Evolutionary conservation across 2,329 filamentous ascomycete genomes (phyloP), one percentile per base, ranked within the genome.

Genomic region (Periglandula ipomoeae): DNA sequence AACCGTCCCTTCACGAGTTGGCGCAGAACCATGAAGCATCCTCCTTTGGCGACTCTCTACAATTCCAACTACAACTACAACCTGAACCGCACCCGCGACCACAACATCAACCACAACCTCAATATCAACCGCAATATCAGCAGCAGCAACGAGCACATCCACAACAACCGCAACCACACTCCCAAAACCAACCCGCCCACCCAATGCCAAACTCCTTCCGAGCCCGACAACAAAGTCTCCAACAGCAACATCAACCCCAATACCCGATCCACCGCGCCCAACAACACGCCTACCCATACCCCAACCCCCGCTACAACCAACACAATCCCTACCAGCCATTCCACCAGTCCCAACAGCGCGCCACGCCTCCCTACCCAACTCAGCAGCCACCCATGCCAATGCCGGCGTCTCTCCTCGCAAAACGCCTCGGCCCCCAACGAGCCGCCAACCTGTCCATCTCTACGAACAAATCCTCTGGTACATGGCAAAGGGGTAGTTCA

Each of bases 391-490:
- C 35, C 35, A 19, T 17, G 5, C 35, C 35, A 17, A 30, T n/a
- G n/a, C 46, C 52, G 47, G 46, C 51, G 39, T 69, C 72, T 4
- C 69, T 79, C 26, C 69, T 79, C 8, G 70, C 74, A 20, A 79
- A 79, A 58, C 69, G 76, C 4, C 59, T 78, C 19, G 75, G 76
- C 6, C 65, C 62, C 23, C 70, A 74, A 46, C 71, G 70, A 48
- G 76, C 75, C 0, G 71, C 71, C 2, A 65, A 69, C 42, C 68
- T 81, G 54, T 58, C 68, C 39, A 59, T 68, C n/a, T 58, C 63
- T 4, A 58, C 58, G 7, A 48, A 57, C 5, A 40, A 46, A 4
- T 19, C 47, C 20, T 26, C 34, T n/a, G 30, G 19, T n/a, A 42
- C 37, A 46, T 50, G 48, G 42, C 50, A 38, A 19, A 48, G 47